These are phyloP conservation scores for Xerocomus brunneocitrinus DNA, from an alignment of 768 basidiomycete species.

Conservation along the genomic window DNA sequence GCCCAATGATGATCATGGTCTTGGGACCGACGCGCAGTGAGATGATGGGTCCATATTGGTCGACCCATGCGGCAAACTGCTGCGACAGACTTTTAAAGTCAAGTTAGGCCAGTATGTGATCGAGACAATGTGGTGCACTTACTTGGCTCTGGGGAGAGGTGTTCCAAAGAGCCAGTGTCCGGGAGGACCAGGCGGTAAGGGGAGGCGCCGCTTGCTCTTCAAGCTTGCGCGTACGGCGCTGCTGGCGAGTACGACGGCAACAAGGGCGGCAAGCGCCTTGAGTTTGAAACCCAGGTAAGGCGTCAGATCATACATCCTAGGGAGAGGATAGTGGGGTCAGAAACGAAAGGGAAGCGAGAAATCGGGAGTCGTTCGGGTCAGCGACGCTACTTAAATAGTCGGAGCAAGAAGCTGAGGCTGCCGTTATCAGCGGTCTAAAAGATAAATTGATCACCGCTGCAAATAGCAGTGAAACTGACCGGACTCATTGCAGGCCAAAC, in stretches of 20 bases:
- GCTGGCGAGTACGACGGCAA: slow-evolving; percentile 14
- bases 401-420: background rate
- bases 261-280: slow-evolving; percentile 19
- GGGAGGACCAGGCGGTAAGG: slow-evolving; percentile 30
- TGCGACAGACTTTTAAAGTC: slow-evolving; percentile 24
- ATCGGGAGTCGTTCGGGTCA: background rate
- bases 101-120: background rate
- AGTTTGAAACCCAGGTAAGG: slow-evolving; percentile 5
- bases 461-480: background rate
- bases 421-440: background rate
- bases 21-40: slow-evolving; percentile 47
- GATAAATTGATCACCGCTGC: too few species aligned
- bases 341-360: background rate
- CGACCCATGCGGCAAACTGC: slow-evolving; percentile 55
- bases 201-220: slow-evolving; percentile 13
- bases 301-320: slow-evolving; percentile 7
- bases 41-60: slow-evolving; percentile 59
- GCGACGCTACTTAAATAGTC: slow-evolving; percentile 9
- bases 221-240: slow-evolving; percentile 7
- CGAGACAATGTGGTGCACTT: background rate
- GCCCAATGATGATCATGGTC: slow-evolving; percentile 31
- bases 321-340: background rate
- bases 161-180: slow-evolving; percentile 33
- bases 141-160: slow-evolving; percentile 26
- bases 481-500: background rate